phyloP scores from a whole-genome alignment of 495 filamentous ascomycete genomes.

The Pyronema domesticum region DNA sequence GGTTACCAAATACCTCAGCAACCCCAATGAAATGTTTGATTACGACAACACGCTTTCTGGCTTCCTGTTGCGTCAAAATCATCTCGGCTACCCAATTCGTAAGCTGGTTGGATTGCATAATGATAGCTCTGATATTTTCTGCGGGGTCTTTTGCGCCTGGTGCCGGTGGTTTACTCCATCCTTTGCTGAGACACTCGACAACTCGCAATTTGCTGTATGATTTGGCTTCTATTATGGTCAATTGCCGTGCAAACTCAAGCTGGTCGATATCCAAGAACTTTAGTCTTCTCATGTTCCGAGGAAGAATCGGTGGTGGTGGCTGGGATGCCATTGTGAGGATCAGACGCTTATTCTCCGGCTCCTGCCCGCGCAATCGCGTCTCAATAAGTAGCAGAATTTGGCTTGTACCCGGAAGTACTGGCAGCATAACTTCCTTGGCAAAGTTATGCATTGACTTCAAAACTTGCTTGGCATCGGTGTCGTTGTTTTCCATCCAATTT shows the following conservation, averaged over 20 bases:
- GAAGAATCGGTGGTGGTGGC: constrained; percentile 73
- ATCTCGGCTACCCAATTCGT: constrained; percentile 99
- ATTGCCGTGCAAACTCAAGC: constrained; percentile 83
- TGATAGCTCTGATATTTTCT: constrained; percentile 84
- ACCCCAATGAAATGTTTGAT: constrained; percentile 97
- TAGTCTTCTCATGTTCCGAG: constrained; percentile 98
- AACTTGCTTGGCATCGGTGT: constrained; percentile 63
- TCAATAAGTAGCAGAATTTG: constrained; percentile 71
- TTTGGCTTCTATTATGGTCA: constrained; percentile 91
- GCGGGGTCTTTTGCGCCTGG: constrained; percentile 76
- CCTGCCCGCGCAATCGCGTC: constrained; percentile 69
- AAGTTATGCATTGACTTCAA: constrained; percentile 79
- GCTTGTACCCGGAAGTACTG: constrained; percentile 70
- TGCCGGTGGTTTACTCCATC: constrained; percentile 84
- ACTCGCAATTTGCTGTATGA: constrained; percentile 90
- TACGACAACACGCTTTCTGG: constrained; percentile 87
- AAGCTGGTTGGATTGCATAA: constrained; percentile 92
- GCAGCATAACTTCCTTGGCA: constrained; percentile 80
- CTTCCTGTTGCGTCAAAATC: constrained; percentile 84
- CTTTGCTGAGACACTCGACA: constrained; percentile 92
- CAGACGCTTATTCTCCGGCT: constrained; percentile 67
- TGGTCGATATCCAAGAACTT: constrained; percentile 97
- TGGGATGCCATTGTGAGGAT: constrained; percentile 66
- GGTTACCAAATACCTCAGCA: constrained; percentile 51
- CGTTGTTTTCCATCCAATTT: constrained; percentile 93